phyloP scores from a whole-genome alignment of 345 rosid species.

The Eucalyptus tenuipes region DNA sequence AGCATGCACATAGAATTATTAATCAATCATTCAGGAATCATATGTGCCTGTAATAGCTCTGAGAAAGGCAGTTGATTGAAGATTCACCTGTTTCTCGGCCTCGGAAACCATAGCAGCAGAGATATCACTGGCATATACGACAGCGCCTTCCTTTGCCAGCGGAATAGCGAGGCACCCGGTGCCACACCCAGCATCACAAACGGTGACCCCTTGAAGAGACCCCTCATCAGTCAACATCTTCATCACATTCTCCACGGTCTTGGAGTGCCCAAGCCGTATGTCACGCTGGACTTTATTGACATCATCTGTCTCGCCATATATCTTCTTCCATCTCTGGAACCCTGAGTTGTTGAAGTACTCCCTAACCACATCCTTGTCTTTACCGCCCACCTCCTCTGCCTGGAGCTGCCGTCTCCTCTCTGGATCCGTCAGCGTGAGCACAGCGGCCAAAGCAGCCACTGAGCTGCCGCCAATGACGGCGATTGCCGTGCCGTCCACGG shows the following conservation, averaged over 20 bases:
- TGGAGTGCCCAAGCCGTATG: conserved; percentile 71
- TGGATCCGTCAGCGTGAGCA: conserved; percentile 65
- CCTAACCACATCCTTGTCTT: conserved; percentile 83
- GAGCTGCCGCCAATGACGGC: conserved; percentile 80
- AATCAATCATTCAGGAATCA: neutral
- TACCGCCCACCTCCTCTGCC: conserved; percentile 93
- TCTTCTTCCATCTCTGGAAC: conserved; percentile 89
- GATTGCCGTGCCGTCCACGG: conserved; percentile 44
- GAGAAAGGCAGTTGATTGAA: neutral
- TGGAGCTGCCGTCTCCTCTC: conserved; percentile 68
- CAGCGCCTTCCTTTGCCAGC: conserved; percentile 76
- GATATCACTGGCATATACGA: conserved; percentile 80
- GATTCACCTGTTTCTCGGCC: conserved; percentile 61
- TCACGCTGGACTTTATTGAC: conserved; percentile 78
- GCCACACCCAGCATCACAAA: conserved; percentile 95
- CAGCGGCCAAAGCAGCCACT: conserved; percentile 79
- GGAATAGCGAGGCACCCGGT: conserved; percentile 74
- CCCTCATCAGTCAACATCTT: conserved; percentile 66
- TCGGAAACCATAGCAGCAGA: conserved; percentile 93
- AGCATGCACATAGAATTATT: neutral
- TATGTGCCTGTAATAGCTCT: neutral
- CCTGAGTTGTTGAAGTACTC: conserved; percentile 88
- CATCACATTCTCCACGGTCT: conserved; percentile 75
- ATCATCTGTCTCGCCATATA: conserved; percentile 85
- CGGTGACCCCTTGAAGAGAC: conserved; percentile 58